Evolutionary conservation across 129 eudicot genomes (phyloP).

Genomic region (Arctium minus): DNA sequence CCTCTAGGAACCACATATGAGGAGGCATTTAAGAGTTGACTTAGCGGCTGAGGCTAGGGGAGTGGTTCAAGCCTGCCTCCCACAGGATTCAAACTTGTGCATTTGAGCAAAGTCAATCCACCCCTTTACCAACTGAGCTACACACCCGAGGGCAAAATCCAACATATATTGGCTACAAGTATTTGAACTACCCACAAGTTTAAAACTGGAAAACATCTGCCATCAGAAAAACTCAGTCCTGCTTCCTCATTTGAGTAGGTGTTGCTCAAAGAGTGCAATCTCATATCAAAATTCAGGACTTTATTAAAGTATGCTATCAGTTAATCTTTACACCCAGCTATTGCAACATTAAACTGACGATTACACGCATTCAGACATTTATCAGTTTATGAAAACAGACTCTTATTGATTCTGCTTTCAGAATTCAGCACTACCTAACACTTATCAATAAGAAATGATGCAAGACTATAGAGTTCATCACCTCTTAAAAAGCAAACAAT

Average conservation of each 20-base stretch:
- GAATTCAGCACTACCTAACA: background rate
- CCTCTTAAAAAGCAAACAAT: background rate
- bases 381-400: background rate
- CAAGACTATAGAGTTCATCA: background rate
- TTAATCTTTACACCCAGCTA: background rate
- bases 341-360: background rate
- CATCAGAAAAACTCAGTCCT: background rate
- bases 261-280: background rate
- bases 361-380: background rate
- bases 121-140: no score
- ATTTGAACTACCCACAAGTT: slow-evolving; percentile 1
- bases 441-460: background rate
- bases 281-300: background rate
- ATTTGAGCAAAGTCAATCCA: no score
- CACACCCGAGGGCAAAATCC: background rate
- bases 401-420: background rate
- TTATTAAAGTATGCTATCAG: background rate
- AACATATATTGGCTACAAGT: background rate
- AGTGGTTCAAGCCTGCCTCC: no score
- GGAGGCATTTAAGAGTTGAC: no score
- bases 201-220: background rate
- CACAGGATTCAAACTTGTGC: no score
- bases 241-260: background rate
- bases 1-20: no score
- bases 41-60: no score